Base-by-base conservation (phyloP, 768 basidiomycete genomes). In the Xerocomus spinulosus region DNA sequence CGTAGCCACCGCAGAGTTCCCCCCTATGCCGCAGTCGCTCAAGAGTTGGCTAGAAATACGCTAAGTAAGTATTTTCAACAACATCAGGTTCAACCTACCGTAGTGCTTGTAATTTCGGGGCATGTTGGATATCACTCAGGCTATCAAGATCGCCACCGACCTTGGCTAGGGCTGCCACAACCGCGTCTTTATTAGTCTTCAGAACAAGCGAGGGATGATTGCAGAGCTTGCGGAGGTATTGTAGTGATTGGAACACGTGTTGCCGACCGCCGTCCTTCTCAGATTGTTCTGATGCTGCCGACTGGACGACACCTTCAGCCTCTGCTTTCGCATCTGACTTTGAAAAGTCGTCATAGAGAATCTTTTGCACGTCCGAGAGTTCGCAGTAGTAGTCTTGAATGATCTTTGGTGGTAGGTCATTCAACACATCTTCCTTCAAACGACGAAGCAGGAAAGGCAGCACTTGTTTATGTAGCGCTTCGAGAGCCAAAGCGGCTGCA, bases 381-480 rank as follows among this genome's bases (percentile, higher is more conserved):
- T 98, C 95, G 73, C 94, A 97, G 62, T 97, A 94, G 66, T 98
- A 98, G 65, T 99, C 96, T 67, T 99, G 96, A 48, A 99, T 98
- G 67, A 99, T 99, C 73, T 99, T 98, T 4, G 96, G 96, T 2
- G 96, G 96, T 3, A 99, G 74, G 63, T 99, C 96, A 52, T 91
- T 71, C 48, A 99, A 73, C 24, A 99, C 96, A 61, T 99, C 93
- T 69, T 99, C 96, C 66, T 99, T 99, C 63, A 99, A 71, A 20
- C 96, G 85, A 34, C 96, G 90, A 14, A 99, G 76, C 34, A 99
- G 72, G 79, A 99, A 99, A 2, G 96, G 96, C n/a, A 99, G 70
- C 21, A 98, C 95, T 76, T 99, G 96, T 68, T 99, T 99, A 67
- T 98, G 96, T 39, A 99, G 68, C 2, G 95, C 92, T 63, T 98